Conservation (phyloP, 257 asterid genomes). For the Solanum sparsipilum region DNA sequence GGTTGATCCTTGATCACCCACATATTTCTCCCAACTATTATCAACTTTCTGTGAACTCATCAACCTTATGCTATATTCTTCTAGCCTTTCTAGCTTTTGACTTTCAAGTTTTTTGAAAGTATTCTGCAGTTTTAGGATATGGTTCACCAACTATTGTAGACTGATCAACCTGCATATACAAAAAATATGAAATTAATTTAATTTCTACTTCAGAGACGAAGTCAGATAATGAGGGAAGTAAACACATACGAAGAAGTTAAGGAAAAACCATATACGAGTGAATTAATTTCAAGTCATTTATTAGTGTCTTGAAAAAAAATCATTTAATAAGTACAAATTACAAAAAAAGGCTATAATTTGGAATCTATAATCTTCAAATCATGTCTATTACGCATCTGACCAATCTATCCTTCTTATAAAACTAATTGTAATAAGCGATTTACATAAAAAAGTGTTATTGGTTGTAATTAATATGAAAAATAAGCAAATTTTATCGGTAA, state of each 20-base stretch:
- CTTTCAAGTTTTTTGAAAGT: constrained; percentile 27
- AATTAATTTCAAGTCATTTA: neutral
- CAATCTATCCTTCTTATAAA: neutral
- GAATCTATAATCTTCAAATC: neutral
- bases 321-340: too few relatives aligned
- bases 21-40: constrained; percentile 26
- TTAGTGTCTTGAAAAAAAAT: neutral
- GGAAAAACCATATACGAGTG: neutral
- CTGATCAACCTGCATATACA: constrained; percentile 49
- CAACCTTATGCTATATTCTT: neutral
- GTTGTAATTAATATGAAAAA: neutral
- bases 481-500: neutral
- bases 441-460: neutral
- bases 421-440: neutral
- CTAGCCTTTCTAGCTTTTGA: constrained; percentile 31
- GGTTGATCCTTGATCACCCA: constrained; percentile 37
- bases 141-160: constrained; percentile 58
- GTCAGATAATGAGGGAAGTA: neutral
- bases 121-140: constrained; percentile 33
- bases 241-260: neutral
- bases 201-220: neutral
- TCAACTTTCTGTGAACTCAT: constrained; percentile 6
- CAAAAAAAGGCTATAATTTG: too few relatives aligned
- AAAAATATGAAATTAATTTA: neutral
- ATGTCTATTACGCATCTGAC: neutral